Conservation (phyloP, 805 yeast species). For the Candida ulmi region DNA sequence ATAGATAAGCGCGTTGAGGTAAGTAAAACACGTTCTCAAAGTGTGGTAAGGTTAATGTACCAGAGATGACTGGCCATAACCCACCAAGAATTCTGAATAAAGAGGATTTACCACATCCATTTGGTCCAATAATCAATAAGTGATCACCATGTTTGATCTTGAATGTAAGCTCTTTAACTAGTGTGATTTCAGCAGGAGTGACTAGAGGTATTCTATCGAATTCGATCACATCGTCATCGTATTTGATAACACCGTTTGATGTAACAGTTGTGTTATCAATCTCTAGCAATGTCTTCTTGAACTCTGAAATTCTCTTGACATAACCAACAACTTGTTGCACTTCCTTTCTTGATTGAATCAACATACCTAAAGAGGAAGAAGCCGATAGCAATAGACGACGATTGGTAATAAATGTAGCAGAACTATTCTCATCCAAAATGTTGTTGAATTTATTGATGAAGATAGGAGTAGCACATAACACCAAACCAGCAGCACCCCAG, state of each 20-base stretch:
- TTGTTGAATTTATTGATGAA: conserved; percentile 49
- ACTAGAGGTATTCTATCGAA: conserved; percentile 75
- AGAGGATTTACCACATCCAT: conserved; percentile 95
- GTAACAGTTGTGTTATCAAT: conserved; percentile 29
- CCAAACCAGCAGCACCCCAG: conserved; percentile 94
- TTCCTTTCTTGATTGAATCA: conserved; percentile 79
- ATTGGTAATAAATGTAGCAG: conserved; percentile 86
- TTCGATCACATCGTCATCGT: conserved; percentile 56
- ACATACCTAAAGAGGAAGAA: conserved; percentile 81
- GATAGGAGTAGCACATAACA: conserved; percentile 83
- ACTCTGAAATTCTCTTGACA: conserved; percentile 65
- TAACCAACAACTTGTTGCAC: conserved; percentile 81
- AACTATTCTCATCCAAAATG: conserved; percentile 39
- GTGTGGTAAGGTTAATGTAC: conserved; percentile 56
- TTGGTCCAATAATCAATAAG: conserved; percentile 87
- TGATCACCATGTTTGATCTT: conserved; percentile 78
- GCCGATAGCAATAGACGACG: conserved; percentile 78
- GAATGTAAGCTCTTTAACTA: conserved; percentile 63
- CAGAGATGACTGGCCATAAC: conserved; percentile 75
- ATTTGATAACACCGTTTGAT: conserved; percentile 26
- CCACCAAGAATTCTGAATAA: conserved; percentile 88
- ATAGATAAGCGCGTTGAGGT: conserved; percentile 88
- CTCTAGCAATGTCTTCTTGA: conserved; percentile 56
- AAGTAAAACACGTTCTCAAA: conserved; percentile 71
- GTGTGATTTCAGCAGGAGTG: conserved; percentile 77